Conservation (phyloP, 208 protist species). For the Vickermania spadyakhi region DNA sequence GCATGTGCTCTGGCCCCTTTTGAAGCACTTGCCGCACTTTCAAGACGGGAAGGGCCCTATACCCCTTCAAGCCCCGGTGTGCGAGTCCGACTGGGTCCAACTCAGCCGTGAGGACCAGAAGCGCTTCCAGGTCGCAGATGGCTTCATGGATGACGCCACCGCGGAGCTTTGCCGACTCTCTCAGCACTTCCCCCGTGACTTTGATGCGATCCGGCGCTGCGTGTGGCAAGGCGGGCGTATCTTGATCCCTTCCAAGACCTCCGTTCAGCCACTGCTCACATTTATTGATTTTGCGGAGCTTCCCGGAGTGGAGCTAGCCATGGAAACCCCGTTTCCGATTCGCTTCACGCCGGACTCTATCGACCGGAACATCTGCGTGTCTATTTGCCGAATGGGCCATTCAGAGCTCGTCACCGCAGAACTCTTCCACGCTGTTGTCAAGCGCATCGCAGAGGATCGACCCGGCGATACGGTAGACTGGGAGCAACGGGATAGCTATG, state of each 20-base stretch:
- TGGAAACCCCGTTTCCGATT: background rate
- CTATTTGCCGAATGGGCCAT: background rate
- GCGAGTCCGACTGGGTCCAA: background rate
- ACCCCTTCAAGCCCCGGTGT: background rate
- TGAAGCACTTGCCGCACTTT: background rate
- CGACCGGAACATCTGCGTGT: background rate
- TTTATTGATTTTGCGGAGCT: background rate
- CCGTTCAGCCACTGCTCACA: background rate
- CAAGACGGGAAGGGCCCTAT: background rate
- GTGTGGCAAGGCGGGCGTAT: background rate
- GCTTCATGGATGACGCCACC: background rate
- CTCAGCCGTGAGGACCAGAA: background rate
- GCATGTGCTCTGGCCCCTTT: background rate
- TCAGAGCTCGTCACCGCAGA: slow-evolving; percentile 1
- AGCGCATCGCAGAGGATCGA: slow-evolving; percentile 4
- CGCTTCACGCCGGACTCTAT: background rate
- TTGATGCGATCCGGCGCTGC: background rate
- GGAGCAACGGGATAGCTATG: background rate
- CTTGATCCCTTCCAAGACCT: background rate
- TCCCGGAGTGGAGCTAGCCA: background rate
- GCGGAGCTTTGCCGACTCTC: background rate
- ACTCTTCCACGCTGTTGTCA: slow-evolving; percentile 24
- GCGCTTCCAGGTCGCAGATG: background rate
- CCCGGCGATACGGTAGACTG: background rate
- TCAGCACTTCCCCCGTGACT: background rate